Evolutionary conservation across 2,329 filamentous ascomycete species (phyloP), one percentile per base, ranked within the genome.

Genomic region (Fusarium mangiferae): DNA sequence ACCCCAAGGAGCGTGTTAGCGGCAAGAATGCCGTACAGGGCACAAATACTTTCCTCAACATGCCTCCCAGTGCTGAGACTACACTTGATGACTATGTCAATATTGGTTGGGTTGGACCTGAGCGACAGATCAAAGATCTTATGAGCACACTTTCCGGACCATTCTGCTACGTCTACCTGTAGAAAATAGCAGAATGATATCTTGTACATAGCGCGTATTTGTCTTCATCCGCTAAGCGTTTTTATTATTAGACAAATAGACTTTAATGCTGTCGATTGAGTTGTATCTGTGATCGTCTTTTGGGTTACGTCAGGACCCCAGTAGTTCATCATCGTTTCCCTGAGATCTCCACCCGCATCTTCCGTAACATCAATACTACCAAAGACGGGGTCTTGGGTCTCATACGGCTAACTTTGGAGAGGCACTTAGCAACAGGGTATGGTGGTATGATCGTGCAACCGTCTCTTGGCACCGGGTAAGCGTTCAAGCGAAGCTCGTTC

Each of bases 111-210:
- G 72, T 75, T 35, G 79, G 72, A 7, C 46, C 71, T 22, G 58
- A 66, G 44, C 59, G 62, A 14, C 71, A 79, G 51, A 85, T 83
- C 56, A 76, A 77, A 59, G 79, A 80, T 26, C 66, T 81, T 8
- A 70, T 82, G 72, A 81, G 77, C 64, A 82, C 81, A 3, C 54
- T 81, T 4, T 75, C 75, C 26, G 81, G 81, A 11, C 81, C 80
- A 6, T 82, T 82, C 49, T 83, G 81, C 51, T 78, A 78, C 28
- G 69, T 78, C 57, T 83, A 83, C 52, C 39, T 82, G 42, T 82
- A 80, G 59, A 22, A 5, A 15, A 45, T 12, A 35, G 20, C 10
- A 6, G 17, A 28, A 28, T 42, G 24, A 7, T 15, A 39, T 14
- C 24, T 28, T 49, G 59, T 48, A 49, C 11, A 68, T 24, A 28